phyloP scores from a whole-genome alignment of 2,329 filamentous ascomycete genomes.

The Didymosphaeria variabile region DNA sequence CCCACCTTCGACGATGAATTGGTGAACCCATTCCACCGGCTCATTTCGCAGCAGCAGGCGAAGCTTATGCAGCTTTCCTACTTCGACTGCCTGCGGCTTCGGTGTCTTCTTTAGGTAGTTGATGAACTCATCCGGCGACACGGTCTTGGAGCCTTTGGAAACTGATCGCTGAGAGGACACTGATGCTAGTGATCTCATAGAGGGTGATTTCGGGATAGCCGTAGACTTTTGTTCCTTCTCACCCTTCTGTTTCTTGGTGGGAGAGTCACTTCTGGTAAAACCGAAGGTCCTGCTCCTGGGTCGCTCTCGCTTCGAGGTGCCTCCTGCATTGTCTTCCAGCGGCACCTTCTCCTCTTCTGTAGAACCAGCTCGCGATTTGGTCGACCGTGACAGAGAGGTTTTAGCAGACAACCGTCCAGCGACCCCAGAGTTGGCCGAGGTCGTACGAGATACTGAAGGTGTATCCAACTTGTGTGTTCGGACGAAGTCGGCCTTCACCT shows the following conservation, averaged over 20 bases:
- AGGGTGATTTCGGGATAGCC: constrained; percentile 71
- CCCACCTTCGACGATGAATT: constrained; percentile 86
- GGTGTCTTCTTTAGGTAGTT: constrained; percentile 82
- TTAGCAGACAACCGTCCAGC: constrained; percentile 47
- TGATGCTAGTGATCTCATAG: constrained; percentile 64
- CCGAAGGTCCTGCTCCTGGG: constrained; percentile 82
- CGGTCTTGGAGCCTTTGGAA: constrained; percentile 76
- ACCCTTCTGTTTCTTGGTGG: constrained; percentile 77
- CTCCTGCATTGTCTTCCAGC: constrained; percentile 23
- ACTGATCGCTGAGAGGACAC: constrained; percentile 66
- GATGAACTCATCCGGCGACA: constrained; percentile 84
- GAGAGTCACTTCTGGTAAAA: constrained; percentile 75
- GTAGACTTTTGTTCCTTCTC: constrained; percentile 74
- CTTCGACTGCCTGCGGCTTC: constrained; percentile 84
- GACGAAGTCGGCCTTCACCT: constrained; percentile 96
- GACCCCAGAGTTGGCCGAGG: constrained; percentile 53
- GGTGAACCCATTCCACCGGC: constrained; percentile 93
- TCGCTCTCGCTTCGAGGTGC: constrained; percentile 54
- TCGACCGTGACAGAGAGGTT: constrained; percentile 54
- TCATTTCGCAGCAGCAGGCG: constrained; percentile 90
- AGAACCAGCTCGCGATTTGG: constrained; percentile 43
- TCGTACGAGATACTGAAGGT: constrained; percentile 58
- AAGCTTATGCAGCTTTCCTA: constrained; percentile 95
- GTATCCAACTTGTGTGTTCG: constrained; percentile 79
- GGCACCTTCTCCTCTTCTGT: constrained; percentile 30